Percentiles rank a stretch among this genome's conserved stretches.
phyloP scores from a whole-genome alignment of 352 stramenopile species.

The Globisporangium carolinianum region DNA sequence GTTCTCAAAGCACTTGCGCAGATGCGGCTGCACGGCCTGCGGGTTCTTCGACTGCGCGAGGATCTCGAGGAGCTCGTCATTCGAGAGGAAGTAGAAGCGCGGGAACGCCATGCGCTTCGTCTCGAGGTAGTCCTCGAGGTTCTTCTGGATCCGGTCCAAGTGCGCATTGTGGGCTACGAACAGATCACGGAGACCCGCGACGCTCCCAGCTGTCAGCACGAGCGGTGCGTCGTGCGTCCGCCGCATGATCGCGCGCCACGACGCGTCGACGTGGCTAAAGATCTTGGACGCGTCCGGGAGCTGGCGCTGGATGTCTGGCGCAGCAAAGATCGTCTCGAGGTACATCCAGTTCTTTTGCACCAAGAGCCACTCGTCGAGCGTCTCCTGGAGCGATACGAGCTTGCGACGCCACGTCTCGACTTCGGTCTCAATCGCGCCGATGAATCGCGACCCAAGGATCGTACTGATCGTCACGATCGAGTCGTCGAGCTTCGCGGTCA shows the following conservation, averaged over 20 bases:
- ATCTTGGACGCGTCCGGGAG: conserved; percentile 87
- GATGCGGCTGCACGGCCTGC: conserved; percentile 90
- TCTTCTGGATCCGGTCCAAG: conserved; percentile 90
- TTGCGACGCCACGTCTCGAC: conserved; percentile 86
- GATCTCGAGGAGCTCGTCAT: conserved; percentile 94
- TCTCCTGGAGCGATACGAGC: conserved; percentile 78
- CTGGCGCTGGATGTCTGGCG: conserved; percentile 89
- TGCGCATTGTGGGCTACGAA: conserved; percentile 81
- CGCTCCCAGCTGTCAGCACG: conserved; percentile 74
- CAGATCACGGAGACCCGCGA: conserved; percentile 77
- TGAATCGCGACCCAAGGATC: conserved; percentile 89
- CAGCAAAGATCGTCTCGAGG: conserved; percentile 83
- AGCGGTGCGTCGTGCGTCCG: conserved; percentile 82
- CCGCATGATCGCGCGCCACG: conserved; percentile 90
- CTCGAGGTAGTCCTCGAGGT: conserved; percentile 89
- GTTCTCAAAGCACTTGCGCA: conserved; percentile 94
- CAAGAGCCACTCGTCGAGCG: conserved; percentile 83
- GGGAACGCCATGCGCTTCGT: conserved; percentile 91
- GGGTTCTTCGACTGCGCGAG: conserved; percentile 93
- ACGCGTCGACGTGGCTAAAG: conserved; percentile 87
- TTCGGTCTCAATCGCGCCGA: conserved; percentile 85
- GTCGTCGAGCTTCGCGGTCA: conserved; percentile 88
- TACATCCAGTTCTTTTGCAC: conserved; percentile 90
- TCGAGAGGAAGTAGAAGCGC: conserved; percentile 94
- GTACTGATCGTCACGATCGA: conserved; percentile 92